phyloP scores from a whole-genome alignment of 2,329 filamentous ascomycete species.

The Thyridium curvatum region DNA sequence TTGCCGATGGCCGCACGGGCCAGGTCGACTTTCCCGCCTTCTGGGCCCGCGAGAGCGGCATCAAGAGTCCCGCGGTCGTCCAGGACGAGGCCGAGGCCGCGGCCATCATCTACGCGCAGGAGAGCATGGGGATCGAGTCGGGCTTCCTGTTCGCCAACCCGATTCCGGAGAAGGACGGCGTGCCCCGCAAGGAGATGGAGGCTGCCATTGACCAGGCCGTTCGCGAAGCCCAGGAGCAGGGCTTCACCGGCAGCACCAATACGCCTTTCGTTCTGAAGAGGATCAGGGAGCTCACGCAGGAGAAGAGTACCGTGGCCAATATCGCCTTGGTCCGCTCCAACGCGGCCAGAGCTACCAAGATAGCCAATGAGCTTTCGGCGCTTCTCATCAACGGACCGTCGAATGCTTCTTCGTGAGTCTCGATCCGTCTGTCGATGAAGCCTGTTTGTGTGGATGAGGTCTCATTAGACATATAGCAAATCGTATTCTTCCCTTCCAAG shows the following conservation, averaged over 20 bases:
- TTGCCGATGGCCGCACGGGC: slow-evolving; percentile 71
- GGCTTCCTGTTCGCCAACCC: slow-evolving; percentile 88
- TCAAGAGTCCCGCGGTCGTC: slow-evolving; percentile 71
- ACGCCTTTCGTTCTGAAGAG: slow-evolving; percentile 78
- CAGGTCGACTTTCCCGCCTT: slow-evolving; percentile 86
- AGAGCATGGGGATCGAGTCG: slow-evolving; percentile 63
- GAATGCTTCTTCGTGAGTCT: neutral
- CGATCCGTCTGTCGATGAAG: neutral
- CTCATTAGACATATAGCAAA: neutral
- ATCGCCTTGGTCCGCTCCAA: slow-evolving; percentile 51
- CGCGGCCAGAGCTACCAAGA: slow-evolving; percentile 46
- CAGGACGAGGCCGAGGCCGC: slow-evolving; percentile 76
- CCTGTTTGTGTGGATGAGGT: neutral
- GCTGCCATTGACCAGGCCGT: slow-evolving; percentile 63
- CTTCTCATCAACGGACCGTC: slow-evolving; percentile 23
- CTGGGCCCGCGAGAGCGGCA: slow-evolving; percentile 81
- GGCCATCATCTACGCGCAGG: slow-evolving; percentile 78
- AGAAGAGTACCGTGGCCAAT: slow-evolving; percentile 69
- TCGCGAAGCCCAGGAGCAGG: slow-evolving; percentile 55
- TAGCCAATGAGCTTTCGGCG: slow-evolving; percentile 46
- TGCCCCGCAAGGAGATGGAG: slow-evolving; percentile 67
- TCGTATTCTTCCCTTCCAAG: neutral
- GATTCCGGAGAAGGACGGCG: slow-evolving; percentile 63
- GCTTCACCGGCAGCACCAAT: slow-evolving; percentile 67
- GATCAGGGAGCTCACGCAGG: slow-evolving; percentile 72